Evolutionary conservation across 2,329 filamentous ascomycete genomes (phyloP).

Genomic region (Exophiala oligosperma): DNA sequence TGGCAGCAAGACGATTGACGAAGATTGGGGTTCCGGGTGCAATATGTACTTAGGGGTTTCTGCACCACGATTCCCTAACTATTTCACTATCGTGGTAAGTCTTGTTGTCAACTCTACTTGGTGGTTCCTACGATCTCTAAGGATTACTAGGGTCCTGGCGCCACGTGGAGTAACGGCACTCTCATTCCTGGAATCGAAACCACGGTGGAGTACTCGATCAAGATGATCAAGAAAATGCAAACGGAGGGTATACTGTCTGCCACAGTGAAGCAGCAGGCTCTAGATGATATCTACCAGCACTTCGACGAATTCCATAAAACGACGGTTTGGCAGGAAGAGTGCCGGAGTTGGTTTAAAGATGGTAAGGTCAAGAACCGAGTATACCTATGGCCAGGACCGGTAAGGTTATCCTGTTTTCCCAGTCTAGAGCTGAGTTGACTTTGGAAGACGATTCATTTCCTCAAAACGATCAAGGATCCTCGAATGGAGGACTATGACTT

Average conservation of each 20-base stretch:
- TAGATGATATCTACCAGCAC: slow-evolving; percentile 28
- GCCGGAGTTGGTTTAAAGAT: slow-evolving; percentile 40
- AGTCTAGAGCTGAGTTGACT: not conserved
- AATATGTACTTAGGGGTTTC: slow-evolving; percentile 31
- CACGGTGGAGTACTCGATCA: slow-evolving; percentile 37
- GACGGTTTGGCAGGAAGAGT: slow-evolving; percentile 38
- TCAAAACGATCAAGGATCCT: slow-evolving; percentile 36
- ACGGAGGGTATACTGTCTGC: slow-evolving; percentile 38
- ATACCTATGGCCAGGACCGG: slow-evolving; percentile 38
- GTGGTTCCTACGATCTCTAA: no score
- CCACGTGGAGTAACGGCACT: slow-evolving; percentile 47
- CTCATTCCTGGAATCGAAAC: slow-evolving; percentile 40
- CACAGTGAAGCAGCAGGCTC: slow-evolving; percentile 24
- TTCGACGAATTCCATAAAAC: slow-evolving; percentile 38
- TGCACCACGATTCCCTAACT: slow-evolving; percentile 34
- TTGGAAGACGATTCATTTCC: slow-evolving; percentile 34
- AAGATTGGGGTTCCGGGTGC: slow-evolving; percentile 30
- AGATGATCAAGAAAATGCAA: slow-evolving; percentile 39
- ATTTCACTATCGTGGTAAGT: slow-evolving; percentile 23
- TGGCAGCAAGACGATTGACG: slow-evolving; percentile 27
- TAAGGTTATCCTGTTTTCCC: not conserved
- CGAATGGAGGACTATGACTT: slow-evolving; percentile 37
- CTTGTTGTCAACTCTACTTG: no score
- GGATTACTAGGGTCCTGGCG: slow-evolving; percentile 15
- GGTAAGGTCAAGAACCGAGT: slow-evolving; percentile 35